phyloP scores from a whole-genome alignment of 2,329 filamentous ascomycete species.

The Aureobasidium sp. region DNA sequence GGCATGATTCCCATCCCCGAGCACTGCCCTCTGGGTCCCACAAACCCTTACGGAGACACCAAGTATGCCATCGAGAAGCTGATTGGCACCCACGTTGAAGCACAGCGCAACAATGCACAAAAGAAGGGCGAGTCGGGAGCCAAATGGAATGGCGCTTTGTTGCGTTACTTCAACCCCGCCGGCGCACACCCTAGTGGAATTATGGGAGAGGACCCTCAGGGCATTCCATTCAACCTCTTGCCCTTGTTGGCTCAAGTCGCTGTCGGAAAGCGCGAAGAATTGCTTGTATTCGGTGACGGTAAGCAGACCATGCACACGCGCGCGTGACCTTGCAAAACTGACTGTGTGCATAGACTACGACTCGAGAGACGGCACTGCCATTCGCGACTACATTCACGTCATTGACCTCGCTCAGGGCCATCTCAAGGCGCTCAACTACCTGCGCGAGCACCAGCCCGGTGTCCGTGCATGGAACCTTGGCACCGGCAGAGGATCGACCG shows the following conservation, averaged over 20 bases:
- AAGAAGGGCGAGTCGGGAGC: constrained; percentile 70
- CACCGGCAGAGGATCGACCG: constrained; percentile 87
- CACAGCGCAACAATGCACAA: constrained; percentile 72
- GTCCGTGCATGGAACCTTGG: constrained; percentile 96
- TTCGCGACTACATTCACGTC: constrained; percentile 97
- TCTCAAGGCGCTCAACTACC: constrained; percentile 80
- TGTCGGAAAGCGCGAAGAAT: constrained; percentile 86
- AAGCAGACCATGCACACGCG: constrained; percentile 29
- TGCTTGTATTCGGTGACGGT: constrained; percentile 92
- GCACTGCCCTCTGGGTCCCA: constrained; percentile 88
- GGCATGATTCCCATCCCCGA: constrained; percentile 99
- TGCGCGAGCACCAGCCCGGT: constrained; percentile 74
- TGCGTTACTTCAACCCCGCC: constrained; percentile 97
- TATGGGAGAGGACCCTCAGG: constrained; percentile 97
- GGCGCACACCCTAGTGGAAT: constrained; percentile 90
- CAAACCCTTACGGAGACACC: constrained; percentile 95
- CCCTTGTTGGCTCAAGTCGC: constrained; percentile 92
- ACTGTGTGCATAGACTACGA: constrained; percentile 60
- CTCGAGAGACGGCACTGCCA: constrained; percentile 84
- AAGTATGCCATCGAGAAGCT: constrained; percentile 87
- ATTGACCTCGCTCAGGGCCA: constrained; percentile 82
- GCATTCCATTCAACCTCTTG: constrained; percentile 90
- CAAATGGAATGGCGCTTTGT: constrained; percentile 85
- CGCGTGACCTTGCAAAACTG: constrained; percentile 15
- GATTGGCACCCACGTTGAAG: constrained; percentile 83